These are phyloP conservation scores for Aspergillus viridinutans DNA, from an alignment of 2,329 filamentous ascomycete species.

Conservation along the genomic window DNA sequence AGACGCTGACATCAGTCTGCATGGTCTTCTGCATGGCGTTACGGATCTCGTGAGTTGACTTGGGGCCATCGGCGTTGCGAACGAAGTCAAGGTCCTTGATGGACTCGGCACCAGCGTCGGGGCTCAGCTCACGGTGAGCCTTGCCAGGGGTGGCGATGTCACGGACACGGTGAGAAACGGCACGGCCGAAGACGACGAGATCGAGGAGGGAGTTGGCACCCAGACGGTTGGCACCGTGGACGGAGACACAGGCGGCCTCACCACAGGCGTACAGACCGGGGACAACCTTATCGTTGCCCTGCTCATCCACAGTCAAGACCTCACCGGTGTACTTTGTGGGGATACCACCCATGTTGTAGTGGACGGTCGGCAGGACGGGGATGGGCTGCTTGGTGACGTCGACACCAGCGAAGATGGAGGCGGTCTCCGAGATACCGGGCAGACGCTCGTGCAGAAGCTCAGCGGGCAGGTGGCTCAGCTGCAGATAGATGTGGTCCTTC, in stretches of 20 bases:
- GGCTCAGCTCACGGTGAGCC: constrained; percentile 71
- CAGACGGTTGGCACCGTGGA: constrained; percentile 96
- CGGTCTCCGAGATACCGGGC: constrained; percentile 97
- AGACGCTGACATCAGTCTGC: constrained; percentile 95
- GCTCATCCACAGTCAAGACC: constrained; percentile 80
- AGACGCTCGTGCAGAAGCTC: constrained; percentile 94
- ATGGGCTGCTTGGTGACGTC: constrained; percentile 97
- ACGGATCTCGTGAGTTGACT: constrained; percentile 83
- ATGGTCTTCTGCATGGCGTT: constrained; percentile 96
- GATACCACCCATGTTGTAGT: constrained; percentile 99
- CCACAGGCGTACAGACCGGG: constrained; percentile 93
- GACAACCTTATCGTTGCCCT: constrained; percentile 87
- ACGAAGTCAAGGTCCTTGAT: constrained; percentile 82
- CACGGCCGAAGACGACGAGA: constrained; percentile 94
- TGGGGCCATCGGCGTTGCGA: constrained; percentile 77
- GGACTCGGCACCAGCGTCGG: constrained; percentile 83
- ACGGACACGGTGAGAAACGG: constrained; percentile 93
- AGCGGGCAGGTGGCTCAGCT: constrained; percentile 89
- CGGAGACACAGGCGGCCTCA: constrained; percentile 95
- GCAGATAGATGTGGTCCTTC: constrained; percentile 98
- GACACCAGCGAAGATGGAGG: constrained; percentile 93
- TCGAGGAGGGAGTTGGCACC: constrained; percentile 98
- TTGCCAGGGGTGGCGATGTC: constrained; percentile 85
- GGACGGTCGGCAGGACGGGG: constrained; percentile 90
- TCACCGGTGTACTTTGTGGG: constrained; percentile 96